phyloP scores from a whole-genome alignment of 441 rosid species.

The Francoa sonchifolia region DNA sequence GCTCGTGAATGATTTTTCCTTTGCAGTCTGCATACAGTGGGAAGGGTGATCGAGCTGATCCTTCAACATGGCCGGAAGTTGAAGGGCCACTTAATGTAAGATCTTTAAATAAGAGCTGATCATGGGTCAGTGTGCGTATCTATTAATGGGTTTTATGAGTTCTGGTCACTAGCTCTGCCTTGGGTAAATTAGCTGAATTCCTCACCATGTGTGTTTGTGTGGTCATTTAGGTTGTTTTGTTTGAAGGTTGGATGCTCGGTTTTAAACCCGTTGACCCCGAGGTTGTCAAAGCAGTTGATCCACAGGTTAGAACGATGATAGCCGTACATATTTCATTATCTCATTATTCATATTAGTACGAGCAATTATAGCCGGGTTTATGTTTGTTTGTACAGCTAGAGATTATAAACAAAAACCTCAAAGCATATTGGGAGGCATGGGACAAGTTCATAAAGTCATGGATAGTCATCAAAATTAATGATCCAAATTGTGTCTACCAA shows the following conservation, averaged over 20 bases:
- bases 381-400: constrained; percentile 39
- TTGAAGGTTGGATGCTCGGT: constrained; percentile 99
- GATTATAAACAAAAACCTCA: constrained; percentile 68
- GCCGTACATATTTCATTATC: neutral
- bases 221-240: constrained; percentile 52
- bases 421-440: constrained; percentile 85
- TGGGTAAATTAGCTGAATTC: neutral
- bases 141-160: no score
- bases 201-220: constrained; percentile 4
- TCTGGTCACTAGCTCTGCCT: no score
- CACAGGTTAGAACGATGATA: constrained; percentile 41
- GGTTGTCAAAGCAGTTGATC: constrained; percentile 61
- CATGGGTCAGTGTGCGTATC: no score
- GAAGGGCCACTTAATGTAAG: constrained; percentile 82
- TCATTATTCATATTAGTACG: neutral
- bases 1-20: constrained; percentile 8
- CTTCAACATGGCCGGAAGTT: constrained; percentile 72
- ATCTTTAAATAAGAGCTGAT: constrained; percentile 6
- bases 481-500: constrained; percentile 72
- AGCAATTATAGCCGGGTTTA: neutral
- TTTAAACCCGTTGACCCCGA: constrained; percentile 62
- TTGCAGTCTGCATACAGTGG: constrained; percentile 82
- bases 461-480: constrained; percentile 82
- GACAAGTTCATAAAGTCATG: constrained; percentile 71
- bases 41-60: constrained; percentile 83